Conservation (phyloP, 441 rosid genomes). For the Corymbia citriodora region DNA sequence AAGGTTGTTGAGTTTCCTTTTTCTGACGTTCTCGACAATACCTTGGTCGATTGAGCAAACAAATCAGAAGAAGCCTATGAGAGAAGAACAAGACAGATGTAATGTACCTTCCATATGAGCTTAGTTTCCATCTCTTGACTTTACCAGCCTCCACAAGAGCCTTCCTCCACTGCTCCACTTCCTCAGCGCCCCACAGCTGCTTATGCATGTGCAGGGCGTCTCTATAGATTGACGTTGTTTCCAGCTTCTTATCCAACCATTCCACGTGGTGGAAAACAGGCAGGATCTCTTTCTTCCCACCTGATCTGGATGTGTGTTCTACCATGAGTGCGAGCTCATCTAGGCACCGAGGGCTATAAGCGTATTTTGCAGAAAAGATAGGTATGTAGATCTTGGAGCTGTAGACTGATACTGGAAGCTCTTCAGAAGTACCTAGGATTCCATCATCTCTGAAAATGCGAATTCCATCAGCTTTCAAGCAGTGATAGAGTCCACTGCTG, state of each 20-base stretch:
- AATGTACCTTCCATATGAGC: background rate
- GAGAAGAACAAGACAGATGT: background rate
- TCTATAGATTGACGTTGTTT: too few species aligned
- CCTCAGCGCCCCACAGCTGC: background rate
- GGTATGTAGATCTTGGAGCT: background rate
- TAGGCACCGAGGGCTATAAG: too few species aligned
- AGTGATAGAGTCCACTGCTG: accelerated
- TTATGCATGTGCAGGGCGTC: accelerated
- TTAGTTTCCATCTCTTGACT: background rate
- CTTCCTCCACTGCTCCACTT: background rate
- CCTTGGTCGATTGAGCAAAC: background rate
- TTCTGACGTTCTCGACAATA: background rate
- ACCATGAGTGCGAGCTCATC: background rate
- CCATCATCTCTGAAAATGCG: background rate
- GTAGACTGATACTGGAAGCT: background rate
- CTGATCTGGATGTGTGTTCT: background rate
- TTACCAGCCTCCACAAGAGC: background rate
- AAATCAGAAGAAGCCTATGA: background rate
- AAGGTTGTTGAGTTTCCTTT: too few species aligned
- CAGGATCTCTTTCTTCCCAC: background rate
- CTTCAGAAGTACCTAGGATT: background rate
- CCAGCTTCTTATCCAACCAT: too few species aligned
- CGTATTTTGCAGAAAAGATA: background rate
- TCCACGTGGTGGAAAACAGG: background rate
- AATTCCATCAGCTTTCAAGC: background rate